These are phyloP conservation scores for Paramarasmius palmivorus DNA, from an alignment of 1,284 basidiomycete species.

Conservation along the genomic window DNA sequence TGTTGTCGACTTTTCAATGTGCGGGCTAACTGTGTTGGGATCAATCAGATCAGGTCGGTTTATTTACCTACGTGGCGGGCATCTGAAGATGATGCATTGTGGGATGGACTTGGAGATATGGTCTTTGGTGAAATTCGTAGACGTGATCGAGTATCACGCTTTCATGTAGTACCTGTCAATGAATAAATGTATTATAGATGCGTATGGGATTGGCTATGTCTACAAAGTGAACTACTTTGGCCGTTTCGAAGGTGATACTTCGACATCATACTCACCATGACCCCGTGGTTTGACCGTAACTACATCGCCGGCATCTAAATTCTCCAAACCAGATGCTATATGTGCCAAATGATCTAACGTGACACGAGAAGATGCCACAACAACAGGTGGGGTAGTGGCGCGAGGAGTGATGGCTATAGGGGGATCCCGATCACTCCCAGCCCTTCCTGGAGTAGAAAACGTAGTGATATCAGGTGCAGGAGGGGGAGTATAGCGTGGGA, in stretches of 20 bases:
- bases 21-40: constrained; percentile 28
- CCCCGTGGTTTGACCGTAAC: neutral
- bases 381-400: neutral
- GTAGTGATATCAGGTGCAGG: too few species aligned
- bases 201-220: neutral
- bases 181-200: neutral
- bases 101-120: constrained; percentile 33
- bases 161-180: constrained; percentile 24
- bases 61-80: constrained; percentile 36
- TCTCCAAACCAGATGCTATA: neutral
- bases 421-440: neutral
- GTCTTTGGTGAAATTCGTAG: constrained; percentile 30
- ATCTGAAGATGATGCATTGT: constrained; percentile 26
- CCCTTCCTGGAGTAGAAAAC: too few species aligned
- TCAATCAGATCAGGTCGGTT: constrained; percentile 39
- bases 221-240: neutral
- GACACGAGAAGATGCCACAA: neutral
- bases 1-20: constrained; percentile 34
- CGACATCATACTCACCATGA: neutral
- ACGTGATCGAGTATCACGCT: constrained; percentile 30
- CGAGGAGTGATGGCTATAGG: neutral
- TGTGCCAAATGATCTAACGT: neutral
- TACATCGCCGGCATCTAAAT: neutral
- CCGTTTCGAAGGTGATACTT: neutral
- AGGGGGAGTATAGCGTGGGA: too few species aligned